Conservation (phyloP, 305 asterid species). For the Stenogyne calaminthoides region DNA sequence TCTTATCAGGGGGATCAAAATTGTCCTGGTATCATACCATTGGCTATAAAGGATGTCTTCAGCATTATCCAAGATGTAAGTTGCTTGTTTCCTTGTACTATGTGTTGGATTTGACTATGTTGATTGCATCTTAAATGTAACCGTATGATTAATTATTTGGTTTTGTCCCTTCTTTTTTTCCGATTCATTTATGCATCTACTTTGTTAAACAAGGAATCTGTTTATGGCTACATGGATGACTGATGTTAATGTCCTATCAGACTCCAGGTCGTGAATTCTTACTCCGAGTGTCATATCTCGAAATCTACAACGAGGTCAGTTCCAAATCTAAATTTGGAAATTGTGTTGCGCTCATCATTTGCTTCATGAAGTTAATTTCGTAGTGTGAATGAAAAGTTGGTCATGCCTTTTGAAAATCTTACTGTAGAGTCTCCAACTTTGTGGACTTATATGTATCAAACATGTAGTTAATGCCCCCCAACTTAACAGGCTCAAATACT, state of each 20-base stretch:
- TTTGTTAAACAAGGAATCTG: conserved; percentile 16
- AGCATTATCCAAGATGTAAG: conserved; percentile 99
- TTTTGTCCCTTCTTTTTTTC: neutral
- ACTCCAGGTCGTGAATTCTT: conserved; percentile 98
- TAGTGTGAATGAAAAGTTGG: neutral
- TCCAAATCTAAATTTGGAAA: conserved; percentile 10
- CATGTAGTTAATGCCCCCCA: conserved; percentile 3
- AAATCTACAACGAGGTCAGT: conserved; percentile 98
- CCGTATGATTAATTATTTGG: neutral
- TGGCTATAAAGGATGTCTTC: conserved; percentile 98
- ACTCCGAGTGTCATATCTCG: conserved; percentile 97
- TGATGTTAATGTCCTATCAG: conserved; percentile 52
- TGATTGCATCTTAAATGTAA: conserved; percentile 20
- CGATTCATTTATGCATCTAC: conserved; percentile 22
- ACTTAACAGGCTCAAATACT: neutral
- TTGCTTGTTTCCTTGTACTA: conserved; percentile 23
- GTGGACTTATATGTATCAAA: neutral
- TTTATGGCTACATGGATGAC: conserved; percentile 30
- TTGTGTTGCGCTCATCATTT: neutral
- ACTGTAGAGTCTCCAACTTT: conserved; percentile 5
- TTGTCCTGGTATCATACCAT: conserved; percentile 94
- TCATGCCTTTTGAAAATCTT: neutral
- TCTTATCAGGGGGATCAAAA: conserved; percentile 85
- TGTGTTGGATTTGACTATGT: conserved; percentile 9
- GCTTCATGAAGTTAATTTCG: neutral